Evolutionary conservation across 2,329 filamentous ascomycete genomes (phyloP).

Genomic region (Colletotrichum acutatum): DNA sequence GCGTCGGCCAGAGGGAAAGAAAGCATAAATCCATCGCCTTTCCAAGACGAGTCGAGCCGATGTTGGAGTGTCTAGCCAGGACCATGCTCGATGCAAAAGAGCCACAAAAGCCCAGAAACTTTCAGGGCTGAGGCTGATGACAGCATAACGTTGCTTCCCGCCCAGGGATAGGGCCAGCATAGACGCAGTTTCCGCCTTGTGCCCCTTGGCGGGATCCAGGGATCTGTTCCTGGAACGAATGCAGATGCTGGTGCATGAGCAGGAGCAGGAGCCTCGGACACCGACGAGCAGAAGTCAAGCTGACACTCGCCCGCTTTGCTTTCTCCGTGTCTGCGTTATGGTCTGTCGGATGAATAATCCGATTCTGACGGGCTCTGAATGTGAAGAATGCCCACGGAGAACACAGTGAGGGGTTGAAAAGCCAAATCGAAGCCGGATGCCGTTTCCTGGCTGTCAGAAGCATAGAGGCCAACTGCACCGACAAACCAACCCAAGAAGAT

Average conservation of each 20-base stretch:
- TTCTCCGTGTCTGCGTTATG: neutral
- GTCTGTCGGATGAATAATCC: neutral
- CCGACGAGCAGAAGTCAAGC: neutral
- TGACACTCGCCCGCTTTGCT: neutral
- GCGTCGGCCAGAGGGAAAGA: neutral
- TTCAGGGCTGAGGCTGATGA: constrained; percentile 31
- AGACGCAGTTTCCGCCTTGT: constrained; percentile 15
- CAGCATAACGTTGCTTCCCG: constrained; percentile 31
- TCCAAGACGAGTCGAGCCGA: constrained; percentile 5
- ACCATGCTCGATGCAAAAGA: neutral
- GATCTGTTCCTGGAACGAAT: constrained; percentile 24
- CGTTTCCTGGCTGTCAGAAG: constrained; percentile 7
- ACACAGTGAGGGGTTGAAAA: neutral
- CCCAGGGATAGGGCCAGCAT: constrained; percentile 27
- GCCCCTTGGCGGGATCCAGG: constrained; percentile 26
- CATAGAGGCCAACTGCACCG: neutral
- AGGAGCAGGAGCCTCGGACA: constrained; percentile 18
- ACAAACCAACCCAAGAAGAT: neutral
- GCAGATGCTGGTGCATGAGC: constrained; percentile 1
- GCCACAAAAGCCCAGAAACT: neutral
- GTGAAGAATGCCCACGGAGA: neutral
- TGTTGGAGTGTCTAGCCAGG: neutral
- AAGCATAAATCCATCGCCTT: neutral
- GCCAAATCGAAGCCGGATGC: constrained; percentile 1
- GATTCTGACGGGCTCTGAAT: neutral